phyloP scores from a whole-genome alignment of 148 eudicot species.

The Pharnaceum exiguum region DNA sequence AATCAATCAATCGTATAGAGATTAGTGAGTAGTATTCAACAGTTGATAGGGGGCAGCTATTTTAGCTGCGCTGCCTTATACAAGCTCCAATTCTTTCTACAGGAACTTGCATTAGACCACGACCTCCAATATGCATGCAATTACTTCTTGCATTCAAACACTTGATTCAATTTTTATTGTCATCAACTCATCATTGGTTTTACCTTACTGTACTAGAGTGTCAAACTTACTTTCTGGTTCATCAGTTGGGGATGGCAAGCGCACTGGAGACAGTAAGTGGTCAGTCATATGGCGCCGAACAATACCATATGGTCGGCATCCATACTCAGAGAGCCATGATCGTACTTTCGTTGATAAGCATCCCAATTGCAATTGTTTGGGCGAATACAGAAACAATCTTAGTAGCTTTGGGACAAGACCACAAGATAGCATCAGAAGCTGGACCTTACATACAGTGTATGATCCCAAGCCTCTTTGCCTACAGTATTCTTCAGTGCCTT shows the following conservation, averaged over 20 bases:
- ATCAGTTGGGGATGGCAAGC: not conserved
- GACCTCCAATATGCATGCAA: too few relatives aligned
- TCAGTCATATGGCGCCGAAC: too few relatives aligned
- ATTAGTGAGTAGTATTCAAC: too few relatives aligned
- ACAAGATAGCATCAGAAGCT: not conserved
- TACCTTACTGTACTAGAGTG: not conserved
- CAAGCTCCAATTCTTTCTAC: too few relatives aligned
- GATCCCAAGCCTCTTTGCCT: slow-evolving; percentile 4
- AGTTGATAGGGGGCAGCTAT: too few relatives aligned
- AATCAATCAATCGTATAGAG: too few relatives aligned
- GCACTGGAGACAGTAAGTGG: slow-evolving; percentile 1
- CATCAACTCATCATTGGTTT: too few relatives aligned
- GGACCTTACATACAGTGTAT: not conserved
- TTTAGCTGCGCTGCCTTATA: too few relatives aligned
- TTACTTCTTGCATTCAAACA: too few relatives aligned
- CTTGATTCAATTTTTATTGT: too few relatives aligned
- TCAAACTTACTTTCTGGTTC: not conserved
- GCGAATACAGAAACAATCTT: not conserved
- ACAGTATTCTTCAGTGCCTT: not conserved
- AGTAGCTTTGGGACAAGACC: slow-evolving; percentile 3
- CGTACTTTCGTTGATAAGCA: not conserved
- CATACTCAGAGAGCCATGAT: slow-evolving; percentile 8
- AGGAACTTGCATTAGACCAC: too few relatives aligned
- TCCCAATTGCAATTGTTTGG: not conserved
- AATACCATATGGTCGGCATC: slow-evolving; percentile 6